Percentiles rank a stretch among this genome's conserved stretches.
Conservation (phyloP, 108 stramenopile genomes). For the Mediolabrus comicus region DNA sequence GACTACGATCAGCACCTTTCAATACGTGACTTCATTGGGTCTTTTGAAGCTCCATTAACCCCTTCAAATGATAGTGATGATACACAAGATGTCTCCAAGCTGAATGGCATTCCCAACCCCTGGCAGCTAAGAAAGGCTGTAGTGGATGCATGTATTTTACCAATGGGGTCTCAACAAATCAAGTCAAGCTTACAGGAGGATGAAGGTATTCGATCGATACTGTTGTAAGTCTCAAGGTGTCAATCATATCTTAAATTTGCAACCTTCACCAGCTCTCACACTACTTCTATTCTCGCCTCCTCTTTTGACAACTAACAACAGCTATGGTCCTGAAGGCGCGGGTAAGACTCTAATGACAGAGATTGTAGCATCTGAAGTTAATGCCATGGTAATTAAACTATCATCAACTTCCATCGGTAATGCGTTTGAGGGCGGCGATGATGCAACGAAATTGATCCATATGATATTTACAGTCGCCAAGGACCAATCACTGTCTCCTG, state of each 20-base stretch:
- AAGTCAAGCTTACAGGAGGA: slow-evolving; percentile 28
- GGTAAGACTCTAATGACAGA: slow-evolving; percentile 82
- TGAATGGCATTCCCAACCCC: slow-evolving; percentile 56
- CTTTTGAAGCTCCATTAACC: slow-evolving; percentile 41
- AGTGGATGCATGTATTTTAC: slow-evolving; percentile 75
- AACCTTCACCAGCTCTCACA: too few species aligned
- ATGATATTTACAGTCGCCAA: slow-evolving; percentile 82
- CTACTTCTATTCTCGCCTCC: not conserved
- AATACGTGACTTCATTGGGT: slow-evolving; percentile 55
- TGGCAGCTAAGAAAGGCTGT: slow-evolving; percentile 68
- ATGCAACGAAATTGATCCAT: slow-evolving; percentile 72
- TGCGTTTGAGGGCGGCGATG: slow-evolving; percentile 61
- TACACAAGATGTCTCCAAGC: not conserved
- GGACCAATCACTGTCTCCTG: slow-evolving; percentile 67
- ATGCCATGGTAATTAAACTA: slow-evolving; percentile 79
- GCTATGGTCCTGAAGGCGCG: slow-evolving; percentile 70
- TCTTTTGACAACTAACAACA: not conserved
- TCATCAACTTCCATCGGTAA: slow-evolving; percentile 59
- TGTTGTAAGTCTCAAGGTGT: slow-evolving; percentile 33
- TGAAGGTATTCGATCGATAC: slow-evolving; percentile 55
- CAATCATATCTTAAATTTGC: not conserved
- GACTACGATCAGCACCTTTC: not conserved
- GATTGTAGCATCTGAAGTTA: slow-evolving; percentile 79
- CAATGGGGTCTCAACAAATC: slow-evolving; percentile 51
- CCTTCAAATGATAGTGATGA: too few species aligned